Evolutionary conservation across 768 basidiomycete species (phyloP).

Genomic region (Russula compacta): DNA sequence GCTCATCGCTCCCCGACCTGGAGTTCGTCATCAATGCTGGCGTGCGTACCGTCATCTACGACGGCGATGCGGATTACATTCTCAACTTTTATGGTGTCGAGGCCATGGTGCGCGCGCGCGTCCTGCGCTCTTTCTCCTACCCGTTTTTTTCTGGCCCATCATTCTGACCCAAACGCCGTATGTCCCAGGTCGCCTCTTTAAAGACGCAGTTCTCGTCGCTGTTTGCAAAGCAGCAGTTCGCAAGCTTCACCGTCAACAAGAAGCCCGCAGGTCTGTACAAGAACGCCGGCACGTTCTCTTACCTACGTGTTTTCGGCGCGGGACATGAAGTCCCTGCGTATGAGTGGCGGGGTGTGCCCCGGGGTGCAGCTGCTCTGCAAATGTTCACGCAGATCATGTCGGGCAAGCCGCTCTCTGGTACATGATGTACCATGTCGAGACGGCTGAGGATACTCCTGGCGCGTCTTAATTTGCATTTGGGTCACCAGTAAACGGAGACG

Average conservation of each 20-base stretch:
- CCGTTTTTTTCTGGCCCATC: not conserved
- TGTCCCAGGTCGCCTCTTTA: slow-evolving; percentile 36
- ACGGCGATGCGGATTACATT: slow-evolving; percentile 53
- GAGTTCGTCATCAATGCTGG: slow-evolving; percentile 53
- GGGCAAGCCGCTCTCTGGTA: slow-evolving; percentile 24
- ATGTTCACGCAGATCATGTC: slow-evolving; percentile 31
- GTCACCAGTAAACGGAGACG: no score
- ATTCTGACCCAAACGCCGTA: not conserved
- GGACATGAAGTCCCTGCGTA: slow-evolving; percentile 31
- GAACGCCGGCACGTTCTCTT: slow-evolving; percentile 50
- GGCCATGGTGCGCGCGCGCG: slow-evolving; percentile 36
- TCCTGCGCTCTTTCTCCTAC: not conserved
- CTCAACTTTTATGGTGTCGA: slow-evolving; percentile 48
- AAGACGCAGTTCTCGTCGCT: slow-evolving; percentile 36
- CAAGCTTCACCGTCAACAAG: slow-evolving; percentile 42
- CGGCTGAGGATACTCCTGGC: not conserved
- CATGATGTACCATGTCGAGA: slow-evolving; percentile 5
- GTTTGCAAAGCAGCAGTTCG: slow-evolving; percentile 36
- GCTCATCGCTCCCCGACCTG: slow-evolving; percentile 36
- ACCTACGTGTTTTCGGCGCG: slow-evolving; percentile 42
- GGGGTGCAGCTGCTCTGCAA: slow-evolving; percentile 26
- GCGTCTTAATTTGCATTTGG: not conserved
- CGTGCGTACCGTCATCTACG: slow-evolving; percentile 44
- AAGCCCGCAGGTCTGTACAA: slow-evolving; percentile 44
- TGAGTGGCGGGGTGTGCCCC: slow-evolving; percentile 21